A percentile compares a stretch with the other conserved stretches of the same genome.
phyloP scores from a whole-genome alignment of 768 basidiomycete genomes.

The Agrocybe praecox region DNA sequence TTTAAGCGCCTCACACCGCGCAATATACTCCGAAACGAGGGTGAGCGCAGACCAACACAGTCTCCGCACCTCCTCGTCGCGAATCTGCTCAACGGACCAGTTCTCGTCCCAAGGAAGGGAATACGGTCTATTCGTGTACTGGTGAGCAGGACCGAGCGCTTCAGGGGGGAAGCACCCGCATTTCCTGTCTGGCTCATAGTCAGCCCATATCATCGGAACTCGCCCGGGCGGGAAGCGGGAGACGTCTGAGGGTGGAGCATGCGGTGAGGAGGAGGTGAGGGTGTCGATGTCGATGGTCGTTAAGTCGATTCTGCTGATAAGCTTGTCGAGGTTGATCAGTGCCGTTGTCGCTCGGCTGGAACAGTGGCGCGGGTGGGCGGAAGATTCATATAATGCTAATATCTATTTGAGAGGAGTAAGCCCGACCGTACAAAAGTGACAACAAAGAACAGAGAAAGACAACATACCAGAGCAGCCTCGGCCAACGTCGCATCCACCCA shows the following conservation, averaged over 20 bases:
- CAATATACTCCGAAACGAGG: slow-evolving; percentile 67
- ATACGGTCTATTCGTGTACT: slow-evolving; percentile 46
- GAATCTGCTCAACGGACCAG: slow-evolving; percentile 58
- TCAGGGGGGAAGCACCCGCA: slow-evolving; percentile 26
- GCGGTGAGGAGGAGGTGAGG: no score
- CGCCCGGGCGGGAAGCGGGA: slow-evolving; percentile 48
- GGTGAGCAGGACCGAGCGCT: slow-evolving; percentile 34
- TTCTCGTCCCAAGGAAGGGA: slow-evolving; percentile 61
- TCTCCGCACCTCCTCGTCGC: slow-evolving; percentile 72
- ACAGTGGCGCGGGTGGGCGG: slow-evolving; percentile 67
- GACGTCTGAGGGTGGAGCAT: no score
- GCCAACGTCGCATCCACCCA: slow-evolving; percentile 68
- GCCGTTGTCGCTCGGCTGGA: slow-evolving; percentile 54
- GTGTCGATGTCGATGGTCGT: slow-evolving; percentile 58
- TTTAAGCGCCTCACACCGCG: slow-evolving; percentile 69
- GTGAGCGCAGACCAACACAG: slow-evolving; percentile 77
- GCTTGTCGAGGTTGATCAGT: slow-evolving; percentile 61
- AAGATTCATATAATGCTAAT: slow-evolving; percentile 76
- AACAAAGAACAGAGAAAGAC: background rate
- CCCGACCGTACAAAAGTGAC: no score
- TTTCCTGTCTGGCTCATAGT: slow-evolving; percentile 14
- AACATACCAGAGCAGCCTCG: slow-evolving; percentile 57
- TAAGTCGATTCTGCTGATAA: slow-evolving; percentile 58
- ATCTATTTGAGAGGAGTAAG: slow-evolving; percentile 42
- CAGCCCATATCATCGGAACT: slow-evolving; percentile 51